These are phyloP conservation scores for Sarocladium oryzae DNA, from an alignment of 2,329 filamentous ascomycete genomes.

Conservation along the genomic window DNA sequence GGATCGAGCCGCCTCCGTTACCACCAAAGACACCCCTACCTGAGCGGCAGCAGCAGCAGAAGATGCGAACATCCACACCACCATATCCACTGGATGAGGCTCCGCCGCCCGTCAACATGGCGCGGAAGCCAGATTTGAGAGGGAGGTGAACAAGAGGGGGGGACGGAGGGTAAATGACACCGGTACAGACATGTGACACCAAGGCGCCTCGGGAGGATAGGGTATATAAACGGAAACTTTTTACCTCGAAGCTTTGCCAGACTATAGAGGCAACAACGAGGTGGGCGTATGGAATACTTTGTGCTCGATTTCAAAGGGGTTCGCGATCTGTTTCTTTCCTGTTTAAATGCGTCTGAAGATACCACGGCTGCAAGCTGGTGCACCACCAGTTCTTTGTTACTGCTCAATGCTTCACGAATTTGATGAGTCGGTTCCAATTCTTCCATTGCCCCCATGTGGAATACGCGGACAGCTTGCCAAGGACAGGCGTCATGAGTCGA, in stretches of 20 bases:
- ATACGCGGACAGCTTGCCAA: no score
- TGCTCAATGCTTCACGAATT: background rate
- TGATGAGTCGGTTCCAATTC: background rate
- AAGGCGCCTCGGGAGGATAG: no score
- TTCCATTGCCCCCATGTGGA: background rate
- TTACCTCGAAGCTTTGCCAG: no score
- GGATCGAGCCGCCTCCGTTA: conserved; percentile 60
- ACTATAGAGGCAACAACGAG: no score
- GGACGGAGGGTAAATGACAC: background rate
- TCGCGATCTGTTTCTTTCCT: background rate
- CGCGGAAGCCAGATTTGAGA: conserved; percentile 64
- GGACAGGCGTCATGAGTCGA: no score
- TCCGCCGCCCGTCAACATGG: conserved; percentile 79
- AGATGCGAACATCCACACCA: conserved; percentile 35
- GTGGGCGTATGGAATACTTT: no score
- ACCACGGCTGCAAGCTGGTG: conserved; percentile 4
- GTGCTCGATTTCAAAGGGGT: background rate
- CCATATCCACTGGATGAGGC: conserved; percentile 78
- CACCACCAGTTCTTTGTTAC: background rate
- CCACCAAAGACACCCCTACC: conserved; percentile 73
- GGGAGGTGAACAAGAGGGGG: background rate
- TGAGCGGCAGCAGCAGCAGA: conserved; percentile 31
- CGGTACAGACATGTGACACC: no score
- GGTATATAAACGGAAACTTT: no score
- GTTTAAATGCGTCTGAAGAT: background rate